Base-by-base conservation (phyloP, 768 basidiomycete species). In the Crepidotus variabilis region DNA sequence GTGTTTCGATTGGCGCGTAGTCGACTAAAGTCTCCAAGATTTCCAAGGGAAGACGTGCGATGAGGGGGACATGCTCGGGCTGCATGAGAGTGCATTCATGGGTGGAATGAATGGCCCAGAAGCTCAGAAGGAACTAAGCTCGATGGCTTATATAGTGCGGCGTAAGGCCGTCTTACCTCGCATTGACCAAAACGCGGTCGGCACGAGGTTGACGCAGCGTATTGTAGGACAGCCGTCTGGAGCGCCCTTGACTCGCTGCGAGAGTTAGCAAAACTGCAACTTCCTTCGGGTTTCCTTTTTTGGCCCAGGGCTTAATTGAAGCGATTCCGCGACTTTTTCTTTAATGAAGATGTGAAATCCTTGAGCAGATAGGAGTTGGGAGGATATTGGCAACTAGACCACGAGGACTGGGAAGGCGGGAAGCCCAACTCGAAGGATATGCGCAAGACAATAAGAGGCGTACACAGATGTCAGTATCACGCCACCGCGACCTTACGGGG, bases 1-100 rank as follows among this genome's bases (percentile, higher is more conserved):
- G 71, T 2, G 64, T 56, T 23, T 63, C 53, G 32, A 64, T 55
- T 32, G 69, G 61, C 6, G 69, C 66, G 47, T 67, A 60, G 24
- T 68, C 65, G 49, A 72, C 65, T 54, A 74, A 69, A 57, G 67
- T 60, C 57, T 75, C 69, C 48, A 74, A 58, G 23, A 73, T 65
- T 55, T 77, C 75, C 47, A 69, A 46, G 7, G 75, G 74, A 60
- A 77, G 68, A 50, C 63, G 58, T 23, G 55, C 55, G 52, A 66
- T 66, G 48, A 52, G 53, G 48, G 60, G 57, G 59, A 52, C 56
- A 59, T 63, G 63, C 63, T 63, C 60, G 60, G 58, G 46, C 55
- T 33, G 45, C 39, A 54, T 55, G 54, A 34, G 56, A 50, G 58
- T 35, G 56, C 63, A 62, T 62, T 32, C 23, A 16, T 56, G 53